Conservation (phyloP, 2,329 filamentous ascomycete species). For the Akanthomyces uredinophilus region DNA sequence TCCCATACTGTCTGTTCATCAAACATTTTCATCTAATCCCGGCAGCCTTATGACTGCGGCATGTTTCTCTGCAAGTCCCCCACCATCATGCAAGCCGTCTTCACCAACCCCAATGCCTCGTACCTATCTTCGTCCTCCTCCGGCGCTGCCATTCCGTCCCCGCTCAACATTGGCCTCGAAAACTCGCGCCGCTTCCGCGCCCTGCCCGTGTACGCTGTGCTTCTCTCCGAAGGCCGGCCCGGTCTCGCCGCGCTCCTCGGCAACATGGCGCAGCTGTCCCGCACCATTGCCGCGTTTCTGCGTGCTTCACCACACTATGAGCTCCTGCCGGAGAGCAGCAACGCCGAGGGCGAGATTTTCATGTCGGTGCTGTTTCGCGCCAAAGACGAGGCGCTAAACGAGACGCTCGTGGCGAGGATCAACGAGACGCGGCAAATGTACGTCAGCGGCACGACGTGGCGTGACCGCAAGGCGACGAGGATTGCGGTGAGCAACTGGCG, state of each 20-base stretch:
- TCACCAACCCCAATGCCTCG: slow-evolving; percentile 78
- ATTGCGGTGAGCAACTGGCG: slow-evolving; percentile 85
- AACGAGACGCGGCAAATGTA: slow-evolving; percentile 73
- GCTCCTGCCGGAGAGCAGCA: slow-evolving; percentile 47
- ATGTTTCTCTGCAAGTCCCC: slow-evolving; percentile 75
- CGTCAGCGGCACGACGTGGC: slow-evolving; percentile 77
- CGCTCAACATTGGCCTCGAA: slow-evolving; percentile 80
- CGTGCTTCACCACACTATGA: slow-evolving; percentile 58
- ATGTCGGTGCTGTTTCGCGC: slow-evolving; percentile 72
- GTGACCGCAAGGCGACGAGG: slow-evolving; percentile 67
- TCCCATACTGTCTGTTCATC: neutral
- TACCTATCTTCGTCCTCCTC: slow-evolving; percentile 55
- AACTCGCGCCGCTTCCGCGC: slow-evolving; percentile 90
- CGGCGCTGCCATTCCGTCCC: slow-evolving; percentile 58
- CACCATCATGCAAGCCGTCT: slow-evolving; percentile 55
- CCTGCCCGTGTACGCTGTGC: slow-evolving; percentile 78
- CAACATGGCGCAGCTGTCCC: slow-evolving; percentile 66
- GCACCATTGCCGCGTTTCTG: slow-evolving; percentile 61
- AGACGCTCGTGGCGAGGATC: slow-evolving; percentile 62
- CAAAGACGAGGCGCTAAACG: slow-evolving; percentile 57
- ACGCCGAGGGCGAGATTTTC: slow-evolving; percentile 41
- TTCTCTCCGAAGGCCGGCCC: slow-evolving; percentile 65
- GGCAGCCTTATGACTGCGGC: slow-evolving; percentile 79
- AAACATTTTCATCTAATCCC: neutral
- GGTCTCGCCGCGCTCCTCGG: slow-evolving; percentile 67